Evolutionary conservation across 1,284 basidiomycete genomes (phyloP).

Genomic region (Cutaneotrichosporon sp.): DNA sequence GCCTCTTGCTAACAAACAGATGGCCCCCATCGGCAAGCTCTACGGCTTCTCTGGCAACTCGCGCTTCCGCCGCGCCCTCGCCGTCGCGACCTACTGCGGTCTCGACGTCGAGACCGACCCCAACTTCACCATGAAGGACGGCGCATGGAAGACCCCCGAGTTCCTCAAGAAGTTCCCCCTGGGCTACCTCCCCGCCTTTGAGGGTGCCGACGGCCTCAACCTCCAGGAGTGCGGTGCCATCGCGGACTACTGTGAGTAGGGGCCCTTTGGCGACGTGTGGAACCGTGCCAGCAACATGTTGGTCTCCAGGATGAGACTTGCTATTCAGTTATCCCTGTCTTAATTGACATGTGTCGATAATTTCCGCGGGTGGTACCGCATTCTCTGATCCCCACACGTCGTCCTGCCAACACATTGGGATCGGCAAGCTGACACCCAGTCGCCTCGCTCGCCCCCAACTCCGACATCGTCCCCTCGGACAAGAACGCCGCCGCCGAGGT

Average conservation of each 20-base stretch:
- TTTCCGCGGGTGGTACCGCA: conserved; percentile 52
- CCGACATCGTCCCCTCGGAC: conserved; percentile 59
- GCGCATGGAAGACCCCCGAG: conserved; percentile 63
- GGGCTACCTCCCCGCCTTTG: conserved; percentile 79
- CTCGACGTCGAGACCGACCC: conserved; percentile 65
- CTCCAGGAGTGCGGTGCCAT: conserved; percentile 77
- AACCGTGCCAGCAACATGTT: no score
- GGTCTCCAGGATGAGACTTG: conserved; percentile 50
- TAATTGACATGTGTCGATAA: conserved; percentile 60
- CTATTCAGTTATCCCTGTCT: conserved; percentile 62
- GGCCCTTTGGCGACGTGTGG: conserved; percentile 39
- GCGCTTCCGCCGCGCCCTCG: conserved; percentile 58
- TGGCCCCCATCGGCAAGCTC: conserved; percentile 38
- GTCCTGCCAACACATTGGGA: neutral
- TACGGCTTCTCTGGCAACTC: conserved; percentile 43
- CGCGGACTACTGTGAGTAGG: conserved; percentile 85
- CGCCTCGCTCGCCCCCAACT: conserved; percentile 63
- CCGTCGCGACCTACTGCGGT: conserved; percentile 66
- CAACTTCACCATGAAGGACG: conserved; percentile 54
- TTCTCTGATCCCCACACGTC: conserved; percentile 40
- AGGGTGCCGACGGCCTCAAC: conserved; percentile 68
- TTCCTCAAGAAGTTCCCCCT: conserved; percentile 74
- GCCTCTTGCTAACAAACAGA: conserved; percentile 12
- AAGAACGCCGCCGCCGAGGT: conserved; percentile 59
- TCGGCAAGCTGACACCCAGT: conserved; percentile 59